phyloP scores from a whole-genome alignment of 441 rosid species.

The Corymbia citriodora region DNA sequence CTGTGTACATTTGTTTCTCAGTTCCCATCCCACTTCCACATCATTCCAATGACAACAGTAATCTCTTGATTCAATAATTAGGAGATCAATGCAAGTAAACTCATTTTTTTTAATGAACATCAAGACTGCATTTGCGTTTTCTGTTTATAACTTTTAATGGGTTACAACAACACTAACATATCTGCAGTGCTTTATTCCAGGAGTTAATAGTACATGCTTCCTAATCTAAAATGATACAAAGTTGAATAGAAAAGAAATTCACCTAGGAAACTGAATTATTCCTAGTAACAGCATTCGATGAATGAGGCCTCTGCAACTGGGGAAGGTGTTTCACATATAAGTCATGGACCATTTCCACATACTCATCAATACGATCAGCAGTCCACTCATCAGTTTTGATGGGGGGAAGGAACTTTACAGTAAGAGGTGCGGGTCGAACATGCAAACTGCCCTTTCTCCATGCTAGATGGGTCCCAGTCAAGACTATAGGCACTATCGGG shows the following conservation, averaged over 20 bases:
- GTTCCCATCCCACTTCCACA: neutral
- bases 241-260: neutral
- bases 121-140: neutral
- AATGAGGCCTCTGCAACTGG: conserved; percentile 31
- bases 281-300: neutral
- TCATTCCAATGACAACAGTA: neutral
- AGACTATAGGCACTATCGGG: conserved; percentile 42
- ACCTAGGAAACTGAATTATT: neutral
- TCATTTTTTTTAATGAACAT: neutral
- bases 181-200: neutral
- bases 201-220: neutral
- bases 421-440: conserved; percentile 42
- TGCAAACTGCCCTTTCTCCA: conserved; percentile 54
- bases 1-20: neutral
- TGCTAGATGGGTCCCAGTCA: conserved; percentile 48
- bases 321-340: conserved; percentile 36
- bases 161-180: neutral
- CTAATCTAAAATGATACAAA: neutral
- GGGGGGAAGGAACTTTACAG: conserved; percentile 41
- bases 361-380: conserved; percentile 26
- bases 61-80: neutral
- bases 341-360: conserved; percentile 28
- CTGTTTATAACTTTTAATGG: neutral
- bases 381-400: conserved; percentile 41
- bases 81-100: neutral